phyloP scores from a whole-genome alignment of 345 rosid genomes.

The Citrus mangshanensis region DNA sequence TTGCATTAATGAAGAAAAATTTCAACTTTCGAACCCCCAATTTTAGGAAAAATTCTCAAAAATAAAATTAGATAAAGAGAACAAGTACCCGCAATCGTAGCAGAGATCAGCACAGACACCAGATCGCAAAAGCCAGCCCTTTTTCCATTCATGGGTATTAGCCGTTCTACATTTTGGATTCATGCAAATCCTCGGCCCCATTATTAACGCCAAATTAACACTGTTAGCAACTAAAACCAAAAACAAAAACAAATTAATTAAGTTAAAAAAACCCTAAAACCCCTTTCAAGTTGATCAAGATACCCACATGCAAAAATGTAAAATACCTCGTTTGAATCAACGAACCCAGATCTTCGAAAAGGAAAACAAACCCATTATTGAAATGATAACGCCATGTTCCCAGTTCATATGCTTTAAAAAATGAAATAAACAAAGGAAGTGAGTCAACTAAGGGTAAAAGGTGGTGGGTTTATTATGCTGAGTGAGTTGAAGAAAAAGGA shows the following conservation, averaged over 20 bases:
- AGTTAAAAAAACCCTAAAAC: conserved; percentile 22
- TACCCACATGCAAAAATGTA: not conserved
- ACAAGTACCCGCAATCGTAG: conserved; percentile 70
- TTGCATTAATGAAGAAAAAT: not conserved
- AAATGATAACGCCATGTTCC: not conserved
- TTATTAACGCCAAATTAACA: conserved; percentile 26
- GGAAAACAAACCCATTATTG: conserved; percentile 3
- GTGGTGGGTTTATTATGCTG: not conserved
- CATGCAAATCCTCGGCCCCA: conserved; percentile 80
- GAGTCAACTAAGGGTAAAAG: conserved; percentile 19
- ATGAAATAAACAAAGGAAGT: not conserved
- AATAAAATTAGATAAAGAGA: conserved; percentile 11
- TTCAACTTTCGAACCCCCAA: not conserved
- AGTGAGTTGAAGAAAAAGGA: not conserved
- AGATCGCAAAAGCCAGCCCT: conserved; percentile 88
- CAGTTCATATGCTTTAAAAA: not conserved
- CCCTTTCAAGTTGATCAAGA: conserved; percentile 15
- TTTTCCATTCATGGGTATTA: conserved; percentile 62
- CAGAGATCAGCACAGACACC: conserved; percentile 79
- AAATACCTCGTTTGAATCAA: not conserved
- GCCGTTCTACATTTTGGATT: conserved; percentile 57
- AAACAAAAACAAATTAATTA: conserved; percentile 7
- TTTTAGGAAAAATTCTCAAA: not conserved
- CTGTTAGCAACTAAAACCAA: not conserved
- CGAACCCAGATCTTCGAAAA: conserved; percentile 16